phyloP scores from a whole-genome alignment of 2,329 filamentous ascomycete species.

The Emericellopsis cladophorae region DNA sequence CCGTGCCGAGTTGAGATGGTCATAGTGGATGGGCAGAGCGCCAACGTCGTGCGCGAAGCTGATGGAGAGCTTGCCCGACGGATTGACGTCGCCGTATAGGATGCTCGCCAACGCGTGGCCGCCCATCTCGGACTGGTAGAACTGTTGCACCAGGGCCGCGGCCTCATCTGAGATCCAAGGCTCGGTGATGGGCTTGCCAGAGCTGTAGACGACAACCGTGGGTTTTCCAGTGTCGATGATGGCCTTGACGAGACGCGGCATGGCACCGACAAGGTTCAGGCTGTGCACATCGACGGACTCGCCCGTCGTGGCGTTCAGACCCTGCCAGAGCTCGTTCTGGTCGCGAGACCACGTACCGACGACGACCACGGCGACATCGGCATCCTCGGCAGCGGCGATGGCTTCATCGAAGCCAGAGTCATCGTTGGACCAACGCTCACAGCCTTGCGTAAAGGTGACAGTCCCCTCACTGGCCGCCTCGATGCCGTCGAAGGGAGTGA shows the following conservation, averaged over 20 bases:
- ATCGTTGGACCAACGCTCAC: slow-evolving; percentile 60
- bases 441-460: slow-evolving; percentile 56
- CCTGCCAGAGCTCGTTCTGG: slow-evolving; percentile 57
- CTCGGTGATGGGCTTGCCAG: slow-evolving; percentile 61
- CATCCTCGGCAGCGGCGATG: slow-evolving; percentile 48
- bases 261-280: slow-evolving; percentile 57
- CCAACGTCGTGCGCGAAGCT: slow-evolving; percentile 57
- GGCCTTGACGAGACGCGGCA: slow-evolving; percentile 52
- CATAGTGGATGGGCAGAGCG: slow-evolving; percentile 57
- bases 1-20: slow-evolving; percentile 57
- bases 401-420: slow-evolving; percentile 56
- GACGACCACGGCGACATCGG: slow-evolving; percentile 60
- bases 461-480: slow-evolving; percentile 43
- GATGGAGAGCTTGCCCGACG: slow-evolving; percentile 53
- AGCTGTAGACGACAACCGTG: slow-evolving; percentile 55
- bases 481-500: slow-evolving; percentile 60
- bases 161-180: slow-evolving; percentile 57
- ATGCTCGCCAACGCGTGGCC: slow-evolving; percentile 54
- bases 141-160: slow-evolving; percentile 57
- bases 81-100: slow-evolving; percentile 51
- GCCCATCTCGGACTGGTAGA: slow-evolving; percentile 60
- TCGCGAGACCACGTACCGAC: slow-evolving; percentile 68
- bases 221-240: slow-evolving; percentile 56
- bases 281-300: slow-evolving; percentile 57
- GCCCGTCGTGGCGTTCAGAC: slow-evolving; percentile 61